Percentiles rank a stretch among this genome's conserved stretches.
Evolutionary conservation across 2,329 filamentous ascomycete species (phyloP).

Genomic region (Diaporthe sp.): DNA sequence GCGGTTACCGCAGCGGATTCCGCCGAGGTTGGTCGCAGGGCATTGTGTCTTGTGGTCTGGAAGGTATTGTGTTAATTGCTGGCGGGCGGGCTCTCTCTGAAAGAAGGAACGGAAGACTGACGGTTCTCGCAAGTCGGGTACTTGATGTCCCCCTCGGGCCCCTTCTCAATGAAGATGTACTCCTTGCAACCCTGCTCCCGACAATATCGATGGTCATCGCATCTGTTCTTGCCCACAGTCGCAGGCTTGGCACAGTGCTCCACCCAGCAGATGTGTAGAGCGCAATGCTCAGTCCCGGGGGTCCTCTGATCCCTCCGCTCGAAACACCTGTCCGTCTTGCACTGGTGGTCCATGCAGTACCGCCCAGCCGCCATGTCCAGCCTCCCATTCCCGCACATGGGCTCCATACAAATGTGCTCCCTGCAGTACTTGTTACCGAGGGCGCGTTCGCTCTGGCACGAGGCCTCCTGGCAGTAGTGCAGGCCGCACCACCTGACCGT

Average conservation of each 20-base stretch:
- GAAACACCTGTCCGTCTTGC: constrained; percentile 24
- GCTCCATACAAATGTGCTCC: constrained; percentile 33
- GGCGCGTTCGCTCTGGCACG: constrained; percentile 28
- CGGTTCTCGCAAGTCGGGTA: constrained; percentile 30
- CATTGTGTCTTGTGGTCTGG: constrained; percentile 38
- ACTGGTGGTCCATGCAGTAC: constrained; percentile 33
- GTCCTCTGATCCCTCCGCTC: constrained; percentile 34
- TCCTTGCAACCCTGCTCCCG: constrained; percentile 28
- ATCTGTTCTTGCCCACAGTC: background rate
- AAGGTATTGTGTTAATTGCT: background rate
- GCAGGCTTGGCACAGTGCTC: constrained; percentile 22
- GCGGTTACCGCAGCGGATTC: constrained; percentile 30
- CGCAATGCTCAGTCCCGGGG: constrained; percentile 25
- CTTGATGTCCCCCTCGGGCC: constrained; percentile 16
- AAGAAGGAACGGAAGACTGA: background rate
- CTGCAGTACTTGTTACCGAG: constrained; percentile 15
- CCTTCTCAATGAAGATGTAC: constrained; percentile 32
- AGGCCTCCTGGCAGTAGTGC: constrained; percentile 38
- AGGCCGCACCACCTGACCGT: constrained; percentile 35
- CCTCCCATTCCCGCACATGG: constrained; percentile 15
- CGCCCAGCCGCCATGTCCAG: constrained; percentile 18
- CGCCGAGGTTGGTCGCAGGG: constrained; percentile 16
- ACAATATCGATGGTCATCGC: constrained; percentile 30
- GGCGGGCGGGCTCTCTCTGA: background rate
- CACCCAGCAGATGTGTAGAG: constrained; percentile 32